Evolutionary conservation across 768 basidiomycete genomes (phyloP), one percentile per base, ranked within the genome.

Genomic region (Crassisporium funariophilum): DNA sequence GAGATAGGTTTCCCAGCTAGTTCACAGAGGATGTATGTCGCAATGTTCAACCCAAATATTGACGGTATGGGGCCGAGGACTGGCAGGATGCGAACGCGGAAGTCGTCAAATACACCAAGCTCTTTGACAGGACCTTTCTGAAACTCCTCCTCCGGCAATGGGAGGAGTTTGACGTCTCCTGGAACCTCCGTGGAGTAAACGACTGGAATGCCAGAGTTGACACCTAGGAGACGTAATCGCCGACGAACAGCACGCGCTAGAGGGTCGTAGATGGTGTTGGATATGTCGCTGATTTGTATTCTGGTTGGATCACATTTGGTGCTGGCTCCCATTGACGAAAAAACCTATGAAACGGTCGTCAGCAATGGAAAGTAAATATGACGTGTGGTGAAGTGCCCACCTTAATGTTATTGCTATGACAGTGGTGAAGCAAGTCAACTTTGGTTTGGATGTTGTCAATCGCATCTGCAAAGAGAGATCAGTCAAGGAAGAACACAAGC

Each of bases 391-490:
- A 22, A 15, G 10, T 19, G 50, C 65, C 2, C 37, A 88, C 91
- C 73, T 90, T 93, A 65, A 98, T 83, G 13, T 75, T 62, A 52
- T 86, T 74, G 45, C 85, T 80, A 57, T 88, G 80, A 58, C 95
- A 99, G 65, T 95, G 87, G 47, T 88, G 83, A 6, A 99, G 77
- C 35, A 98, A 74, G 58, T 98, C 95, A 9, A 97, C 92, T 64
- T 99, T 98, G 0, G 95, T 95, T 37, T 88, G 81, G 52, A 98
- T 95, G 61, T 99, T 98, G 68, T 98, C 95, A 49, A 98, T 99
- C 4, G 94, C 94, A 66, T 99, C 95, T 83, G 2, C 15, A 41
- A 40, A 31, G 33, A 16, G 21, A 37, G 25, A 10, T 16, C 17
- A 23, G 21, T 11, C 3, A 11, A 35, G n/a, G 7, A 19, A n/a